phyloP scores from a whole-genome alignment of 148 eudicot species.

The Dysphania ambrosioides region DNA sequence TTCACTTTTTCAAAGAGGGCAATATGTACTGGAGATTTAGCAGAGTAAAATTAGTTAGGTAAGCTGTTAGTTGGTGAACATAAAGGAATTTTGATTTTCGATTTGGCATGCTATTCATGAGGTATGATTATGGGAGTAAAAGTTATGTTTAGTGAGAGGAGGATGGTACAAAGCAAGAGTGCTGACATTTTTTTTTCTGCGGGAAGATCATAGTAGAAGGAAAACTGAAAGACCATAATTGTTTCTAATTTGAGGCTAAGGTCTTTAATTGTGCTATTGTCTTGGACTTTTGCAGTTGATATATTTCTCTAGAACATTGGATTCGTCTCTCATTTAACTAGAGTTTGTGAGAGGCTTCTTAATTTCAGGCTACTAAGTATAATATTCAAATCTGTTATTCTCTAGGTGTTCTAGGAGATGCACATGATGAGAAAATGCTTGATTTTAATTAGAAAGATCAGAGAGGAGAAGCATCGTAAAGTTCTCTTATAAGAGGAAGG shows the following conservation, averaged over 20 bases:
- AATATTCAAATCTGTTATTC: neutral
- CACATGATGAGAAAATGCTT: no score
- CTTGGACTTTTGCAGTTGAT: neutral
- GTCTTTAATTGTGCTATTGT: neutral
- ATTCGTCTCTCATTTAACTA: neutral
- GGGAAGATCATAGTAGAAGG: neutral
- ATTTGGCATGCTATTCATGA: neutral
- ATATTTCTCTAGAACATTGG: neutral
- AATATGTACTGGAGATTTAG: neutral
- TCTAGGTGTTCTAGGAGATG: neutral
- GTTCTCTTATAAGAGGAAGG: no score
- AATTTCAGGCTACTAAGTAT: no score
- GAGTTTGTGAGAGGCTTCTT: neutral
- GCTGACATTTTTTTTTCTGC: neutral
- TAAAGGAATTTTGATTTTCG: neutral
- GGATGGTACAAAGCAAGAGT: neutral
- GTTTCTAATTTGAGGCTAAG: neutral
- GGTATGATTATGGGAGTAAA: neutral
- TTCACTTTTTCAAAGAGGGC: neutral
- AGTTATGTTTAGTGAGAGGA: neutral
- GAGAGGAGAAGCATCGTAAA: no score
- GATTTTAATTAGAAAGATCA: no score
- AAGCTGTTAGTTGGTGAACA: neutral
- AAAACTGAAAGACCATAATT: neutral
- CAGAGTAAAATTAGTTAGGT: neutral